These are phyloP conservation scores for Corylus avellana DNA, from an alignment of 306 rosid species.

Conservation along the genomic window DNA sequence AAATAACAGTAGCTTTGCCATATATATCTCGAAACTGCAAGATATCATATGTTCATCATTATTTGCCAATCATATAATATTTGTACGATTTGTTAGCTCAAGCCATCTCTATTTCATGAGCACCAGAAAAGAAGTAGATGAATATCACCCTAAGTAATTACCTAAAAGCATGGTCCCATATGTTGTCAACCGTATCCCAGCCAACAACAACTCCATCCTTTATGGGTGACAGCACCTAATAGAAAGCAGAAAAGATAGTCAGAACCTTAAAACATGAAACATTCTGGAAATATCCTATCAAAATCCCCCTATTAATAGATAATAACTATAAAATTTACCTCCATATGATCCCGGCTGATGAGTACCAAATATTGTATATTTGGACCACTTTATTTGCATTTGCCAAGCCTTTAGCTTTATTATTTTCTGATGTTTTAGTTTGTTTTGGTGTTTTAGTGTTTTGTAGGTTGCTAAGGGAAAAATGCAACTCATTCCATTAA, in stretches of 20 bases:
- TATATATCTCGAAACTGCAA: background rate
- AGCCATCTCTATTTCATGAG: background rate
- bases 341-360: constrained; percentile 76
- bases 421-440: too few relatives aligned
- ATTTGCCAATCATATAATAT: background rate
- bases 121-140: background rate
- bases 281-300: background rate
- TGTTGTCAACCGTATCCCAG: constrained; percentile 95
- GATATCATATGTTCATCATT: background rate
- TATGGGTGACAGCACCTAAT: constrained; percentile 76
- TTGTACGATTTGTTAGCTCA: background rate
- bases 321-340: constrained; percentile 48
- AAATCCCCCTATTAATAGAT: constrained; percentile 6
- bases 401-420: too few relatives aligned
- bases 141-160: constrained; percentile 31
- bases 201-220: constrained; percentile 92
- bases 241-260: constrained; percentile 19
- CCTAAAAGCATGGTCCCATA: constrained; percentile 99
- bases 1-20: background rate
- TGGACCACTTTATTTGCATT: too few relatives aligned
- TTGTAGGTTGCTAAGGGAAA: too few relatives aligned
- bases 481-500: too few relatives aligned
- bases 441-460: too few relatives aligned
- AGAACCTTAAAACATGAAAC: background rate
- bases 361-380: too few relatives aligned